These are phyloP conservation scores for Thelephora terrestris DNA, from an alignment of 1,284 basidiomycete genomes.

Conservation along the genomic window DNA sequence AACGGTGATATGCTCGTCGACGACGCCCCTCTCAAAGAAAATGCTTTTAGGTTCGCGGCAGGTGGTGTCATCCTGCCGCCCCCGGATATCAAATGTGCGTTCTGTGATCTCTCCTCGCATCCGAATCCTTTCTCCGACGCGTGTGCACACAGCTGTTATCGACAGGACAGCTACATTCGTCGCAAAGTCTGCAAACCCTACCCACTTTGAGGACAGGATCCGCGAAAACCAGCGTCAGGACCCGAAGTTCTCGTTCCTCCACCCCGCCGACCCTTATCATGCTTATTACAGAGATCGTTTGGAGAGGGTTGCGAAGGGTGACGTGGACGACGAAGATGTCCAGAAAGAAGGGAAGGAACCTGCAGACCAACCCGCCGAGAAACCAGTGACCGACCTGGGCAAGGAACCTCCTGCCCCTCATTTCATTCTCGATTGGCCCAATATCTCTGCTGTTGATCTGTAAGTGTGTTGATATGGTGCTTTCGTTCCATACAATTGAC, in stretches of 20 bases:
- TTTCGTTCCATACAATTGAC: background rate
- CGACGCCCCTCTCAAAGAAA: constrained; percentile 27
- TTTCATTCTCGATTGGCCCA: constrained; percentile 85
- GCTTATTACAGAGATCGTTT: constrained; percentile 91
- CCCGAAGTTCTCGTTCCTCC: constrained; percentile 95
- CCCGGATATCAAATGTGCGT: constrained; percentile 83
- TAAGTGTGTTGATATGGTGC: constrained; percentile 32
- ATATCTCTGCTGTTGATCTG: constrained; percentile 86
- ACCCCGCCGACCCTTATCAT: constrained; percentile 92
- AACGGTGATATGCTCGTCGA: constrained; percentile 33
- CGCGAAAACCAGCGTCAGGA: constrained; percentile 89
- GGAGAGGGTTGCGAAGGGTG: constrained; percentile 67
- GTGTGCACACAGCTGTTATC: constrained; percentile 63
- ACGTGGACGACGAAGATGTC: constrained; percentile 52
- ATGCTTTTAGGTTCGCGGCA: constrained; percentile 44
- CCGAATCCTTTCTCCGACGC: constrained; percentile 3
- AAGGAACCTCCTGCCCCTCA: constrained; percentile 78
- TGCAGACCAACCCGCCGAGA: constrained; percentile 26
- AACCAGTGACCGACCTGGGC: constrained; percentile 41
- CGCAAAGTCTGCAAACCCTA: constrained; percentile 82
- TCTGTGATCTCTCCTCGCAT: constrained; percentile 5
- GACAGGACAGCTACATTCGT: constrained; percentile 95
- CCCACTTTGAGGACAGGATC: constrained; percentile 91
- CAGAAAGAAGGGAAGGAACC: constrained; percentile 34
- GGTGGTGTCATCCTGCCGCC: constrained; percentile 87